phyloP scores from a whole-genome alignment of 2,329 filamentous ascomycete genomes.

The Volutella citrinella region DNA sequence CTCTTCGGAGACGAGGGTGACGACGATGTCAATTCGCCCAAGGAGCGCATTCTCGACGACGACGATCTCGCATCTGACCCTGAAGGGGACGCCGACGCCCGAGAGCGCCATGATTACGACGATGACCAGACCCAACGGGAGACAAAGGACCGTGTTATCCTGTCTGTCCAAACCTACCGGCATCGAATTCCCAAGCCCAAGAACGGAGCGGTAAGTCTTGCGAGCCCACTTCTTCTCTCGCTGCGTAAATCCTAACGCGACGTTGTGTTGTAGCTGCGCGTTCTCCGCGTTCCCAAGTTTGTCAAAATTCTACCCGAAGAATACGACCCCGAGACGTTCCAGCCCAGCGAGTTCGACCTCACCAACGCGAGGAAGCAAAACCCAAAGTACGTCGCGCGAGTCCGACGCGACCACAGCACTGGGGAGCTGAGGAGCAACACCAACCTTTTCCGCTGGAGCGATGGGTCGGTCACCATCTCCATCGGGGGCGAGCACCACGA shows the following conservation, averaged over 20 bases:
- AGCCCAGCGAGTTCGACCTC: constrained; percentile 54
- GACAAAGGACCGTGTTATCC: constrained; percentile 55
- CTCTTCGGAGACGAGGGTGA: constrained; percentile 61
- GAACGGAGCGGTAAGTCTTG: constrained; percentile 61
- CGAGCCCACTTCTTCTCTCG: not conserved
- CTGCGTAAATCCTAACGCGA: constrained; percentile 5
- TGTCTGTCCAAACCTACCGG: constrained; percentile 63
- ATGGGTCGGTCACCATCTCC: constrained; percentile 74
- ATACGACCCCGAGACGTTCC: constrained; percentile 65
- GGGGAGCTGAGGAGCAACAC: constrained; percentile 71
- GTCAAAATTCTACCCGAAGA: constrained; percentile 65
- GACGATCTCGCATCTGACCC: constrained; percentile 54
- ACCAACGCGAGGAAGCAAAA: constrained; percentile 52
- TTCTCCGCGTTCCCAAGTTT: constrained; percentile 70
- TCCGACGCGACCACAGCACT: constrained; percentile 64
- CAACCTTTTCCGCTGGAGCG: constrained; percentile 72
- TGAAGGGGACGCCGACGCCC: constrained; percentile 40
- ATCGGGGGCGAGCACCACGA: constrained; percentile 75
- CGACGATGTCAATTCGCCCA: constrained; percentile 55
- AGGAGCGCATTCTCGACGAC: constrained; percentile 62
- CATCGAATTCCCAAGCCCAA: constrained; percentile 69
- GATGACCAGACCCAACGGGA: constrained; percentile 43
- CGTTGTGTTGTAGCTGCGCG: constrained; percentile 56
- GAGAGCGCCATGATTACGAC: constrained; percentile 43
- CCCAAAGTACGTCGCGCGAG: constrained; percentile 65